Conservation (phyloP, 1,284 basidiomycete genomes). For the Schizophyllum commune region DNA sequence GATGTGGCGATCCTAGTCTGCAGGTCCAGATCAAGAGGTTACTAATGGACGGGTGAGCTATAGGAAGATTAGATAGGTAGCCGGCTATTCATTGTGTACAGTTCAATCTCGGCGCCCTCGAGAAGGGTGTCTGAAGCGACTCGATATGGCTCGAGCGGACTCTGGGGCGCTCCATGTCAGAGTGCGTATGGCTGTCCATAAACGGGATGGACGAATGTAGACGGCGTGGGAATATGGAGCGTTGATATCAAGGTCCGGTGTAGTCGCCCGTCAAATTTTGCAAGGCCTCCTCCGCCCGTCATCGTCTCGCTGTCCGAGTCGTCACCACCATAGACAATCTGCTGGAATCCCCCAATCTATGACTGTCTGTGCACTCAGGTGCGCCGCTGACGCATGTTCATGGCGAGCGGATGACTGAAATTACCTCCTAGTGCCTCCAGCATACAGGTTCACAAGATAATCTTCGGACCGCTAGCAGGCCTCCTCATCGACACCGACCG, state of each 20-base stretch:
- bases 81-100: no score
- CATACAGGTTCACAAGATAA: constrained; percentile 48
- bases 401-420: not conserved
- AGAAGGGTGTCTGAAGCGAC: constrained; percentile 1
- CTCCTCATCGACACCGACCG: constrained; percentile 62
- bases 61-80: no score
- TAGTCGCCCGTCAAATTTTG: no score
- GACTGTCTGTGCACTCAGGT: not conserved
- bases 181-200: no score
- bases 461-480: constrained; percentile 54
- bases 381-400: not conserved
- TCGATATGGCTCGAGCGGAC: not conserved
- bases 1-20: constrained; percentile 38
- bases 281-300: no score
- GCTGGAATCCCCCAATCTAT: constrained; percentile 1
- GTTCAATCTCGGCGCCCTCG: not conserved
- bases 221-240: no score
- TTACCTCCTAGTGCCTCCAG: constrained; percentile 28
- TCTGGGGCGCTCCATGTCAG: not conserved
- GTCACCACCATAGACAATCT: not conserved
- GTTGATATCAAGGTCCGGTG: no score
- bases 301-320: not conserved
- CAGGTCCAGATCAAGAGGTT: constrained; percentile 30
- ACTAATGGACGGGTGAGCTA: constrained; percentile 11
- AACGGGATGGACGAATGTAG: no score